Evolutionary conservation across 1,139 yeast genomes (phyloP).

Genomic region (Debaryomyces coudertii): DNA sequence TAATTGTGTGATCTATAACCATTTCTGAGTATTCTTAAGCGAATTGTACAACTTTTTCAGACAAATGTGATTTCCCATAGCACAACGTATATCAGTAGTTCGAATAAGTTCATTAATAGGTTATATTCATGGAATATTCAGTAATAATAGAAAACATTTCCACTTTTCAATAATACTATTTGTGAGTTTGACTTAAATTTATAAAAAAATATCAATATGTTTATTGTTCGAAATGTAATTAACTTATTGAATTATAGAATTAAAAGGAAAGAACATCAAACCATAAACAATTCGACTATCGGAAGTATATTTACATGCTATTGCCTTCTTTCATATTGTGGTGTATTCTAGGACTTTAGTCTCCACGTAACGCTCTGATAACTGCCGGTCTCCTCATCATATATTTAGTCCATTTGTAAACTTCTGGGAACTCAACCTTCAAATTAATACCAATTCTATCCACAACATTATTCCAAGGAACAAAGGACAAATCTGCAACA

Average conservation of each 20-base stretch:
- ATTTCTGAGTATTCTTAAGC: too few species aligned
- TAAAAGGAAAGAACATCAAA: slow-evolving; percentile 6
- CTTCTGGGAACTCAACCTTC: slow-evolving; percentile 90
- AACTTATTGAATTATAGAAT: slow-evolving; percentile 1
- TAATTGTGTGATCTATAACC: too few species aligned
- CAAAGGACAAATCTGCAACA: slow-evolving; percentile 88
- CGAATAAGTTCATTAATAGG: too few species aligned
- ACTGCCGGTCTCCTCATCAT: slow-evolving; percentile 92
- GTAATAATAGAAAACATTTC: too few species aligned
- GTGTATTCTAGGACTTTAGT: slow-evolving; percentile 22
- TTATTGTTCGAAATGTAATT: not conserved
- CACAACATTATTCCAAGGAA: slow-evolving; percentile 96
- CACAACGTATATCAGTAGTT: too few species aligned
- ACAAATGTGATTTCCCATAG: too few species aligned
- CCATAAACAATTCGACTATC: not conserved
- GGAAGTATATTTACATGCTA: slow-evolving; percentile 5
- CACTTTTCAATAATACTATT: not conserved
- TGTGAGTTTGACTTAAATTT: too few species aligned
- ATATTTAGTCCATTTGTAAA: slow-evolving; percentile 91
- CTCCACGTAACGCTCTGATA: slow-evolving; percentile 73
- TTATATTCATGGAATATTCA: too few species aligned
- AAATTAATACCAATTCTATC: slow-evolving; percentile 89
- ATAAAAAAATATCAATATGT: not conserved
- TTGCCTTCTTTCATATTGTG: not conserved
- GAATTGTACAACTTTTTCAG: too few species aligned